A percentile compares a stretch with the other conserved stretches of the same genome.
Evolutionary conservation across 306 rosid genomes (phyloP).

Genomic region (Quercus dentata): DNA sequence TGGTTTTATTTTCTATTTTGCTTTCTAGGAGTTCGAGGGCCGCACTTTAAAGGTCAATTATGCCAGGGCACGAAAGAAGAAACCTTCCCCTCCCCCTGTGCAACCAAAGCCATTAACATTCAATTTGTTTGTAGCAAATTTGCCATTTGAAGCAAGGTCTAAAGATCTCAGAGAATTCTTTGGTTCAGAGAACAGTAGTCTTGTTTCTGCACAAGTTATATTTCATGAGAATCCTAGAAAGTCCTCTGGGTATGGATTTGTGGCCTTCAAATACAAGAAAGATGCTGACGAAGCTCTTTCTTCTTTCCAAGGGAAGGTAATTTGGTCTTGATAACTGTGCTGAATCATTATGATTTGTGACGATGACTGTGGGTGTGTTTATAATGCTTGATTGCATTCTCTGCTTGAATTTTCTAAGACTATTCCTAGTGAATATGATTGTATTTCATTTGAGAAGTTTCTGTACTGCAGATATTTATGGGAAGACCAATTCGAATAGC

Average conservation of each 20-base stretch:
- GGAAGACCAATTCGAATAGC: conserved; percentile 74
- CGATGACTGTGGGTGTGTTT: background rate
- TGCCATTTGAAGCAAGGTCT: conserved; percentile 63
- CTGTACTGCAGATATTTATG: conserved; percentile 58
- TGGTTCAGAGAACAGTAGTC: conserved; percentile 45
- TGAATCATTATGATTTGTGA: conserved; percentile 5
- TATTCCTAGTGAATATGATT: conserved; percentile 2
- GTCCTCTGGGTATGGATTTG: conserved; percentile 89
- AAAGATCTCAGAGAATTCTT: conserved; percentile 80
- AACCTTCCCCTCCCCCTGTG: conserved; percentile 33
- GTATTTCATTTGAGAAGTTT: conserved; percentile 4
- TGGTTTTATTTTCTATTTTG: conserved; percentile 18
- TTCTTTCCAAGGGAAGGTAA: conserved; percentile 78
- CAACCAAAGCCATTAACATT: conserved; percentile 56
- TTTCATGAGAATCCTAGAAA: conserved; percentile 66
- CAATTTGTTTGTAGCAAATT: conserved; percentile 81
- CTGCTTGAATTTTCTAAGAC: background rate
- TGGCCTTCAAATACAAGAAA: conserved; percentile 74
- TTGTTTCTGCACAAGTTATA: conserved; percentile 65
- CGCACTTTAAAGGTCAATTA: conserved; percentile 57
- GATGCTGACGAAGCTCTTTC: conserved; percentile 75
- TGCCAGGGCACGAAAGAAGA: conserved; percentile 59
- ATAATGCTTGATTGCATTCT: background rate
- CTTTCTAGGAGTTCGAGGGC: conserved; percentile 65
- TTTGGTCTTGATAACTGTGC: conserved; percentile 2